phyloP scores from a whole-genome alignment of 1,139 yeast species.

The Saccharomycopsis phalli region DNA sequence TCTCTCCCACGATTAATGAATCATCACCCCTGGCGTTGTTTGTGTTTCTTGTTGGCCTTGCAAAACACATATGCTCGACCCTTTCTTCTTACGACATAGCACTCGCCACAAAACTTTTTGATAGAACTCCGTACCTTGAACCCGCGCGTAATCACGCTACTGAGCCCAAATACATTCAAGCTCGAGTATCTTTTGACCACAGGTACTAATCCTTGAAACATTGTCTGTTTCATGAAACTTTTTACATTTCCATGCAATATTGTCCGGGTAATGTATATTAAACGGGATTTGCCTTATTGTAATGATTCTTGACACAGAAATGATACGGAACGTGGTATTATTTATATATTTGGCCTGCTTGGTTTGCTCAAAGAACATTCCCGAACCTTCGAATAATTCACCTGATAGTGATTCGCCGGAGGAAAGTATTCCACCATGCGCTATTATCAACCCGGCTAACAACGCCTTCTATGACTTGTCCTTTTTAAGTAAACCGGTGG shows the following conservation, averaged over 20 bases:
- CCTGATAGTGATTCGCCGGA: constrained; percentile 12
- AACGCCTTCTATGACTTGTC: constrained; percentile 50
- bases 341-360: no score
- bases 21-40: constrained; percentile 84
- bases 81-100: constrained; percentile 89
- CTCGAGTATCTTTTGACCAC: background rate
- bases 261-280: no score
- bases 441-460: constrained; percentile 43
- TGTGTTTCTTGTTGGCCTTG: constrained; percentile 87
- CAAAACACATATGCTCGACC: constrained; percentile 91
- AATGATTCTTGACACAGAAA: no score
- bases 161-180: constrained; percentile 3
- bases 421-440: constrained; percentile 35
- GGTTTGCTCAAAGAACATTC: no score
- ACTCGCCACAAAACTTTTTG: constrained; percentile 84
- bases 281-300: no score
- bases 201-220: constrained; percentile 3
- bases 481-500: constrained; percentile 37
- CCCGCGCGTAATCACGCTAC: constrained; percentile 33
- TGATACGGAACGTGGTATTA: no score
- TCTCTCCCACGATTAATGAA: background rate
- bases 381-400: no score
- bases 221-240: no score
- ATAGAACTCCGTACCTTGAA: constrained; percentile 76
- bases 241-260: no score